These are phyloP conservation scores for Coemansia sp. DNA, from an alignment of 371 early-diverging fungal genomes.

Conservation along the genomic window DNA sequence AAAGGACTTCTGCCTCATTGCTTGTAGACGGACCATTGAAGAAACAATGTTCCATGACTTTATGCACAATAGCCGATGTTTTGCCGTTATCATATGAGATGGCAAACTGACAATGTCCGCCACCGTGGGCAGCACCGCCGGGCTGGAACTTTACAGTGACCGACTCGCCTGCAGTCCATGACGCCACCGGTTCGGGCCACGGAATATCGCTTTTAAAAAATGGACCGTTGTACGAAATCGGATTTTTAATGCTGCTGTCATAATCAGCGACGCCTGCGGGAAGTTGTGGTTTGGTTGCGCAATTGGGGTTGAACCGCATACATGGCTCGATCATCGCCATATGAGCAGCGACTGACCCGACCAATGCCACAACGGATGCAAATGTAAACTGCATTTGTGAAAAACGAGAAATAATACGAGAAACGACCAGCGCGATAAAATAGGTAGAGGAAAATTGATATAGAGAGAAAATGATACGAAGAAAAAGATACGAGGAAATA, in stretches of 20 bases:
- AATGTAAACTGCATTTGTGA: background rate
- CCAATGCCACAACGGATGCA: background rate
- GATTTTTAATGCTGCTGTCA: conserved; percentile 11
- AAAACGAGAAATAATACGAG: too few relatives aligned
- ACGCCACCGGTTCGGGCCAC: conserved; percentile 23
- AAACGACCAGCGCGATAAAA: too few relatives aligned
- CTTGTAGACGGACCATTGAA: background rate
- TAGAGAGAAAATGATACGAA: too few relatives aligned
- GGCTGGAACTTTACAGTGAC: conserved; percentile 28
- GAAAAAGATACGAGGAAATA: too few relatives aligned
- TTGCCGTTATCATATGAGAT: conserved; percentile 66
- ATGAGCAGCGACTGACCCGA: background rate
- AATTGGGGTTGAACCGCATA: conserved; percentile 10
- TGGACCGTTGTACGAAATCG: background rate
- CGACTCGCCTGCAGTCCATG: conserved; percentile 37
- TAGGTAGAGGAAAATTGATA: too few relatives aligned
- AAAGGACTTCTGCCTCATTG: conserved; percentile 26
- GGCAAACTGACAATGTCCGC: conserved; percentile 61
- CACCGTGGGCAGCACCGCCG: conserved; percentile 53
- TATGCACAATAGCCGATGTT: conserved; percentile 61
- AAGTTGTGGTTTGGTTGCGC: background rate
- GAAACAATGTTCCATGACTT: conserved; percentile 56
- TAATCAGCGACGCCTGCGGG: background rate
- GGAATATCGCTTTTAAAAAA: conserved; percentile 41
- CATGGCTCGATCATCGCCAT: conserved; percentile 25